Percentiles rank a stretch among this genome's conserved stretches.
phyloP scores from a whole-genome alignment of 2,329 filamentous ascomycete genomes.

The Neopestalotiopsis sp. region DNA sequence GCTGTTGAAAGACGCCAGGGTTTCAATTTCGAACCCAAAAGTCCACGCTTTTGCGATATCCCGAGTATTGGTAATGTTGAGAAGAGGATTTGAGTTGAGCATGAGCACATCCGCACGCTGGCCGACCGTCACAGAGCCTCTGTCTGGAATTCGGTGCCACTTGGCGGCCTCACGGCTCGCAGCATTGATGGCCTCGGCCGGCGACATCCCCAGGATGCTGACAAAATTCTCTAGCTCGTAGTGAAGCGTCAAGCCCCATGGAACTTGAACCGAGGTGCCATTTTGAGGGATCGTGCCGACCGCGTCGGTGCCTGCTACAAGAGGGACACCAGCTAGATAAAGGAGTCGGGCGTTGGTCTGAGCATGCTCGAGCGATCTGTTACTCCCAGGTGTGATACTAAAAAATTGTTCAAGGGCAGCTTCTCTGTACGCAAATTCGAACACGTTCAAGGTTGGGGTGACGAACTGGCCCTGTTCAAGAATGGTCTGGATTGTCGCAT shows the following conservation, averaged over 20 bases:
- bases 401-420: constrained; percentile 9
- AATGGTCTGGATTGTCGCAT: constrained; percentile 16
- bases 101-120: constrained; percentile 36
- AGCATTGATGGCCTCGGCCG: constrained; percentile 20
- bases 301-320: constrained; percentile 32
- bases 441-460: constrained; percentile 22
- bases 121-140: constrained; percentile 31
- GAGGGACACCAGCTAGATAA: constrained; percentile 29
- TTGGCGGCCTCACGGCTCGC: constrained; percentile 23
- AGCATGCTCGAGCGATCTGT: constrained; percentile 42
- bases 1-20: background rate
- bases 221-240: constrained; percentile 26
- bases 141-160: constrained; percentile 30
- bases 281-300: background rate
- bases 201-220: constrained; percentile 23
- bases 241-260: constrained; percentile 21
- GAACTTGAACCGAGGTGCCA: constrained; percentile 1
- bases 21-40: constrained; percentile 27
- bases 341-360: constrained; percentile 47
- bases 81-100: constrained; percentile 31
- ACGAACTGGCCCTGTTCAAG: constrained; percentile 18
- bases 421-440: constrained; percentile 25
- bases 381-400: constrained; percentile 1
- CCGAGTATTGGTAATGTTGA: constrained; percentile 33
- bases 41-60: constrained; percentile 34